Evolutionary conservation across 306 rosid genomes (phyloP).

Genomic region (Begonia masoniana): DNA sequence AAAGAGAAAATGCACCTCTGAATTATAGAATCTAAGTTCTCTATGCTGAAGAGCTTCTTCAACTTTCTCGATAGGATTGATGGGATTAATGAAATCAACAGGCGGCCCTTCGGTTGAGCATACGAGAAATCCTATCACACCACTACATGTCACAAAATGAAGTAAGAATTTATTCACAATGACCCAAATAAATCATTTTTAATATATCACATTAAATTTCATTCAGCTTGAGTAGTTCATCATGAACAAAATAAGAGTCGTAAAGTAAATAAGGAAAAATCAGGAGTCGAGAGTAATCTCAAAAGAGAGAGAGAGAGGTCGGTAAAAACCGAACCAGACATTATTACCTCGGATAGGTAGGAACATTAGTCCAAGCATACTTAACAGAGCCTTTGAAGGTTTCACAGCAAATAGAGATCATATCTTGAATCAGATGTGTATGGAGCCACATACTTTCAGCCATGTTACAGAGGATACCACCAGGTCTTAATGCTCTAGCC

Average conservation of each 20-base stretch:
- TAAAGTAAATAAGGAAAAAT: no score
- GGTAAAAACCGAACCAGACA: neutral
- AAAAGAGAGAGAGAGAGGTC: no score
- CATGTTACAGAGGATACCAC: slow-evolving; percentile 97
- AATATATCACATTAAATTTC: no score
- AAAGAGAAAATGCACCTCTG: slow-evolving; percentile 38
- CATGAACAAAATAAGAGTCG: no score
- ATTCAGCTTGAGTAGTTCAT: no score
- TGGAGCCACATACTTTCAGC: slow-evolving; percentile 99
- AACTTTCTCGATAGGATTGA: slow-evolving; percentile 81
- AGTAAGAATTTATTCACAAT: neutral
- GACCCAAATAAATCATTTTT: no score
- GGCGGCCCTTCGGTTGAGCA: slow-evolving; percentile 82
- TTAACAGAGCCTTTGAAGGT: slow-evolving; percentile 79
- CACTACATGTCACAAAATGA: slow-evolving; percentile 35
- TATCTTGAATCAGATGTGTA: slow-evolving; percentile 82
- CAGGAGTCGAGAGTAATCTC: no score
- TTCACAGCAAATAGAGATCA: slow-evolving; percentile 57
- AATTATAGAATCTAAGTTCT: slow-evolving; percentile 79
- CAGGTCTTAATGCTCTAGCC: slow-evolving; percentile 86
- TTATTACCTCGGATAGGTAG: slow-evolving; percentile 83
- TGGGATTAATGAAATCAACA: slow-evolving; percentile 71
- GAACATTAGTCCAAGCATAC: slow-evolving; percentile 95
- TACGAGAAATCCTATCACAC: slow-evolving; percentile 79
- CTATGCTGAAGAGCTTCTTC: slow-evolving; percentile 49